phyloP scores from a whole-genome alignment of 371 early-diverging fungal genomes.

The Mortierella sp. region DNA sequence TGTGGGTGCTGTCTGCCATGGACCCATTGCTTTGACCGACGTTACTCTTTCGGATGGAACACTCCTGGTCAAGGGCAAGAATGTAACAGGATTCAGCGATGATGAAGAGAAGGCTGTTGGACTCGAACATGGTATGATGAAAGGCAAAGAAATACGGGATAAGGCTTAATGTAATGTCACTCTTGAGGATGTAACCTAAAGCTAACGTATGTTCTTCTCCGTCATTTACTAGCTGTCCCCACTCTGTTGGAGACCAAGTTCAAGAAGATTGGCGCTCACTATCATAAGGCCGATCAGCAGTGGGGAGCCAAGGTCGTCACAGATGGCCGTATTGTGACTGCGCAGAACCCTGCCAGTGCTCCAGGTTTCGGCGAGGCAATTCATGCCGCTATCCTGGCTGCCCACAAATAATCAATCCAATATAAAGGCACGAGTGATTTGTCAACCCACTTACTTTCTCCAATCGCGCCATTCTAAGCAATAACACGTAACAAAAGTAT shows the following conservation, averaged over 20 bases:
- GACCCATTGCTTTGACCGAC: slow-evolving; percentile 60
- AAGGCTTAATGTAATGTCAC: no score
- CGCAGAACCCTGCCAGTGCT: slow-evolving; percentile 60
- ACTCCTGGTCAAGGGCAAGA: slow-evolving; percentile 57
- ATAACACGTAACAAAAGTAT: not conserved
- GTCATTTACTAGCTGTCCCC: slow-evolving; percentile 22
- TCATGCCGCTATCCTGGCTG: slow-evolving; percentile 35
- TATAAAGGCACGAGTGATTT: no score
- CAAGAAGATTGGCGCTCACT: slow-evolving; percentile 55
- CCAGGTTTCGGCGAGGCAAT: slow-evolving; percentile 49
- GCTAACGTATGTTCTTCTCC: not conserved
- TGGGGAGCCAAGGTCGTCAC: slow-evolving; percentile 60
- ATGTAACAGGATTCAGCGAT: slow-evolving; percentile 63
- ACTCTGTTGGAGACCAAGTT: slow-evolving; percentile 57
- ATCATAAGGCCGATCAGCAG: slow-evolving; percentile 52
- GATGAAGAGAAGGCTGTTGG: slow-evolving; percentile 58
- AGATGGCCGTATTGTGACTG: slow-evolving; percentile 61
- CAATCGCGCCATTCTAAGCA: no score
- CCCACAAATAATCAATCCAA: slow-evolving; percentile 11
- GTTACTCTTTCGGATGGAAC: slow-evolving; percentile 58
- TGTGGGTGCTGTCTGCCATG: slow-evolving; percentile 64
- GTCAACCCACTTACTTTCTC: no score
- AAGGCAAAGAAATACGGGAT: not conserved
- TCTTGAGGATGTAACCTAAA: no score
- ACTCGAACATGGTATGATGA: slow-evolving; percentile 20